Evolutionary conservation across 2,329 filamentous ascomycete species (phyloP).

Genomic region (Cryphonectria naterciae): DNA sequence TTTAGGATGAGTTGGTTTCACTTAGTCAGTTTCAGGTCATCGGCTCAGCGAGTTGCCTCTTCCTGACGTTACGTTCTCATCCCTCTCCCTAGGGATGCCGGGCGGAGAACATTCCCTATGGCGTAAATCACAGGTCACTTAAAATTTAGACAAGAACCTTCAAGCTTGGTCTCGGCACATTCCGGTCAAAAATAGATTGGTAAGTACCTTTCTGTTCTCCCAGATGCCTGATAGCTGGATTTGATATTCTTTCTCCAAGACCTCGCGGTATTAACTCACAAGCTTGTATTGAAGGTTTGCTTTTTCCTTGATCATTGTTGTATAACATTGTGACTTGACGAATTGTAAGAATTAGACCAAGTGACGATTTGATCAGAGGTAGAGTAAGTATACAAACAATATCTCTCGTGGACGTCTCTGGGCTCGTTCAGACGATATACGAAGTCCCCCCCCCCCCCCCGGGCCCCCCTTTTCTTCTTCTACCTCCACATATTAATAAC

Average conservation of each 20-base stretch:
- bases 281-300: no score
- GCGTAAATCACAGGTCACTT: not conserved
- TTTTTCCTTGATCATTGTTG: no score
- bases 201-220: not conserved
- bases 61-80: not conserved
- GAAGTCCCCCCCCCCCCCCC: not conserved
- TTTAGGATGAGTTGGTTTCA: not conserved
- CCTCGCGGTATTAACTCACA: not conserved
- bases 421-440: not conserved
- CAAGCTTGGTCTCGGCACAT: not conserved
- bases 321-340: no score
- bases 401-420: not conserved
- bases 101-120: not conserved
- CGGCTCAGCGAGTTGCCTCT: not conserved
- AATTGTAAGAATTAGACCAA: no score
- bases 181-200: not conserved
- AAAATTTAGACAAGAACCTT: not conserved
- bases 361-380: not conserved
- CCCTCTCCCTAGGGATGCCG: not conserved
- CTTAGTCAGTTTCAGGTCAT: not conserved
- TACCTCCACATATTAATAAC: not conserved
- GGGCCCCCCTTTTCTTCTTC: no score
- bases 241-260: not conserved
- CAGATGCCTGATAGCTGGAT: not conserved
- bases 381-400: not conserved